Base-by-base conservation (phyloP, 306 rosid genomes). In the Casuarina glauca region DNA sequence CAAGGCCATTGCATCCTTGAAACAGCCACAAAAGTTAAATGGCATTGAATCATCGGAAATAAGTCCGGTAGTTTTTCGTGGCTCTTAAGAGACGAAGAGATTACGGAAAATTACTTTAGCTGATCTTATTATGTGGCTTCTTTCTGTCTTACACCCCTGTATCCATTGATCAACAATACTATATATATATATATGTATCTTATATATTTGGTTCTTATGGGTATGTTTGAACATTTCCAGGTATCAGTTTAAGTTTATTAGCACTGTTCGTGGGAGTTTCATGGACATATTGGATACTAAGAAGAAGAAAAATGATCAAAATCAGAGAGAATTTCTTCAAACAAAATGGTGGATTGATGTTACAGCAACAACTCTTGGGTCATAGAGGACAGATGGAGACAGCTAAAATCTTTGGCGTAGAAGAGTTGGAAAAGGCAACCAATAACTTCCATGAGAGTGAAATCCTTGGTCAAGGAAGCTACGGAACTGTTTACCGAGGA, bases 391-490 rank as follows among this genome's bases (percentile, higher is more conserved):
- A 83, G 4, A 1, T 32, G 3, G 74, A 72, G 44, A 69, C 72
- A 1, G 32, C 83, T 0, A 87, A 73, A 76, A 60, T 87, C 1
- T 80, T 81, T 5, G 82, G 57, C 0, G 2, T 58, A 5, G 77
- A 82, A 4, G 87, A 83, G 39, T 58, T 89, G 5, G 73, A 80
- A 5, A 79, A 83, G 8, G 93, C 88, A 1, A 87, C 91, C 10
- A 53, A 87, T 76, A 83, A 83, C 13, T 85, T 69, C 0, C 41
- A 78, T 11, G 81, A 83, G 20, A 42, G 10, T 0, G 55, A 53
- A 51, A 9, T 89, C 5, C 12, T 89, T 6, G 89, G 93, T 1
- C 70, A 72, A 70, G 91, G 89, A 5, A 88, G 91, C 0, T 79
- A 53, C 0, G 89, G 89, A 4, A 87, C 78, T 9, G 86, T 83